These are phyloP conservation scores for Phytophthora pini DNA, from an alignment of 352 stramenopile species.

Conservation along the genomic window DNA sequence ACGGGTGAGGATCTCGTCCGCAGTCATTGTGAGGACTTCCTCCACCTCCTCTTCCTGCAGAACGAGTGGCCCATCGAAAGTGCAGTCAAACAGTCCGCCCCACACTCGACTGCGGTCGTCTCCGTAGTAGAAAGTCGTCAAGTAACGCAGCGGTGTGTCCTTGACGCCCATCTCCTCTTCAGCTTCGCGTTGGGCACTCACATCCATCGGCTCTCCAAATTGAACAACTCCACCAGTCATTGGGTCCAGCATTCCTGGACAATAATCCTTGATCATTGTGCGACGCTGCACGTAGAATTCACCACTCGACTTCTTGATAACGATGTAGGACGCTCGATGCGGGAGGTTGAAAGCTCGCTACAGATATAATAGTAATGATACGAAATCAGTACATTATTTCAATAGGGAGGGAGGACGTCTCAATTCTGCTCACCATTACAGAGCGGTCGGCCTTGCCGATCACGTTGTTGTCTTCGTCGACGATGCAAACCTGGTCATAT, in stretches of 20 bases:
- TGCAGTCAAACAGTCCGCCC: conserved; percentile 82
- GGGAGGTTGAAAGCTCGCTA: conserved; percentile 82
- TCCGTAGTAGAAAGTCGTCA: conserved; percentile 76
- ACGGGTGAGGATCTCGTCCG: conserved; percentile 70
- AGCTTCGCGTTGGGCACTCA: conserved; percentile 74
- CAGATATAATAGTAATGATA: neutral
- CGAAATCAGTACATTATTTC: neutral
- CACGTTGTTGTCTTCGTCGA: conserved; percentile 85
- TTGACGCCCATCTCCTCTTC: conserved; percentile 88
- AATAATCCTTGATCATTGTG: conserved; percentile 92
- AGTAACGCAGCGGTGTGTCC: conserved; percentile 53
- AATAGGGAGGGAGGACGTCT: neutral
- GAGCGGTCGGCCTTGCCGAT: conserved; percentile 80
- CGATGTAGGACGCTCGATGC: conserved; percentile 88
- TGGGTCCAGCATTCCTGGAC: conserved; percentile 81
- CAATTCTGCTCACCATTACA: conserved; percentile 64
- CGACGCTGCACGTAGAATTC: conserved; percentile 86
- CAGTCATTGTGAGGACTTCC: conserved; percentile 77
- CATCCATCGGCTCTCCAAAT: conserved; percentile 71
- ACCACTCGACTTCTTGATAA: conserved; percentile 83
- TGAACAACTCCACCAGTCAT: conserved; percentile 87
- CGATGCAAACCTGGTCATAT: conserved; percentile 74
- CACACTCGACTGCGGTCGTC: conserved; percentile 72
- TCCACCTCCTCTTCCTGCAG: conserved; percentile 83
- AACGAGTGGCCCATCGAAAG: conserved; percentile 66